A percentile compares a stretch with the other conserved stretches of the same genome.
Evolutionary conservation across 2,329 filamentous ascomycete species (phyloP).

Genomic region (Fusarium robinianum): DNA sequence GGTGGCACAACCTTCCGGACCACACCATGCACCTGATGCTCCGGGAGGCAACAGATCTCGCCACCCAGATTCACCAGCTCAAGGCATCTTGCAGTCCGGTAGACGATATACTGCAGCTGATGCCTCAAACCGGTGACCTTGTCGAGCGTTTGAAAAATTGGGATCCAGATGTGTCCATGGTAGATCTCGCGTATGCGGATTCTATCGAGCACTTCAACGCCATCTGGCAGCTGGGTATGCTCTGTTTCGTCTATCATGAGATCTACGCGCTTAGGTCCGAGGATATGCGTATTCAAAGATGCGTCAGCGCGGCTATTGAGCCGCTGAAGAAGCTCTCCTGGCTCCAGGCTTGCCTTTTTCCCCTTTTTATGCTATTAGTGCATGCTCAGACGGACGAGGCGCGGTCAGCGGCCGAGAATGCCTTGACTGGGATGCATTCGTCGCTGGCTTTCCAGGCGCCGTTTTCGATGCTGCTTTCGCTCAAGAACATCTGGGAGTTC

Average conservation of each 20-base stretch:
- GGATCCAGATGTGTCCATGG: slow-evolving; percentile 2
- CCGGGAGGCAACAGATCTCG: slow-evolving; percentile 3
- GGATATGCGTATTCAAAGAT: not conserved
- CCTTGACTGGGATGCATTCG: not conserved
- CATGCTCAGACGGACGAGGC: slow-evolving; percentile 1
- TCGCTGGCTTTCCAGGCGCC: not conserved
- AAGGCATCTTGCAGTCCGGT: not conserved
- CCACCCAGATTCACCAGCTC: not conserved
- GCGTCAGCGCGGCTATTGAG: not conserved
- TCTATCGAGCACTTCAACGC: not conserved
- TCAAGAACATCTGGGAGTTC: not conserved
- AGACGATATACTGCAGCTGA: not conserved
- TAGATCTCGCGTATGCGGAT: not conserved
- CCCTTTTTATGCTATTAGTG: slow-evolving; percentile 2
- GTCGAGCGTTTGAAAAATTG: not conserved
- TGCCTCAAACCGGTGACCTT: not conserved
- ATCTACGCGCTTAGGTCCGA: not conserved
- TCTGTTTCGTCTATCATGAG: slow-evolving; percentile 7
- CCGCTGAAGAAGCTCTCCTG: not conserved
- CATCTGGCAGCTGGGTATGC: slow-evolving; percentile 2
- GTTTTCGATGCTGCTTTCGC: not conserved
- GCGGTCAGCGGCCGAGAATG: not conserved
- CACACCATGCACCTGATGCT: slow-evolving; percentile 4
- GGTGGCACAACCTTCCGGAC: slow-evolving; percentile 4
- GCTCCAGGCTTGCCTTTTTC: slow-evolving; percentile 3